Percentiles rank a stretch among this genome's conserved stretches.
These are phyloP conservation scores for Fagopyrum tataricum DNA, from an alignment of 148 eudicot genomes.

Conservation along the genomic window DNA sequence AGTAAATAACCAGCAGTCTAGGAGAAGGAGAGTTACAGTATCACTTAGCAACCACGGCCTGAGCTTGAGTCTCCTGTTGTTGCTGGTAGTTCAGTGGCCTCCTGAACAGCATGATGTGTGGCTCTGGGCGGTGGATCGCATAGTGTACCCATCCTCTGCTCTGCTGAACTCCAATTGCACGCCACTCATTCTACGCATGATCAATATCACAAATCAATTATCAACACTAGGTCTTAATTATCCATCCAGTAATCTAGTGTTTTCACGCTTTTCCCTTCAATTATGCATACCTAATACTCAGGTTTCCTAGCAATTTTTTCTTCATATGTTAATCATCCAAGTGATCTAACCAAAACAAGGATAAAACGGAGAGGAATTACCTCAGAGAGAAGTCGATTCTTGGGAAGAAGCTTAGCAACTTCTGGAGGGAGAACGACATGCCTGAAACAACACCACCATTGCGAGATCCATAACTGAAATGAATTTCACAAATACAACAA, in stretches of 20 bases:
- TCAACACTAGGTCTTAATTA: neutral
- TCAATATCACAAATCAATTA: neutral
- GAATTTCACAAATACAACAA: neutral
- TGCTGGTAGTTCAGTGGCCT: conserved; percentile 61
- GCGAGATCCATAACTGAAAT: conserved; percentile 9
- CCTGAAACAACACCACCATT: neutral
- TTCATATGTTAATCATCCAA: no score
- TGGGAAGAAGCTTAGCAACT: conserved; percentile 14
- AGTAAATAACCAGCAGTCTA: neutral
- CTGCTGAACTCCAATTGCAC: conserved; percentile 25
- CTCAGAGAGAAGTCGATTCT: conserved; percentile 16
- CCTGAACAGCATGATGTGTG: conserved; percentile 70
- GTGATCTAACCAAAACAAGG: neutral
- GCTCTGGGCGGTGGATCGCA: conserved; percentile 65
- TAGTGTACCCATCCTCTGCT: conserved; percentile 71
- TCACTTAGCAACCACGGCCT: neutral
- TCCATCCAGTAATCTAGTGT: neutral
- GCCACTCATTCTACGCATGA: conserved; percentile 3
- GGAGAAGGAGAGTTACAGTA: neutral
- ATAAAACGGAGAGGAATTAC: neutral
- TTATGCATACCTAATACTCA: neutral
- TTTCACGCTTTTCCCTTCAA: neutral
- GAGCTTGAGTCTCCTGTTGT: conserved; percentile 22
- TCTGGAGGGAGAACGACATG: conserved; percentile 16
- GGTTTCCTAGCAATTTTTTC: neutral